Evolutionary conservation across 1,284 basidiomycete genomes (phyloP), one percentile per base, ranked within the genome.

Genomic region (Melampsora americana): DNA sequence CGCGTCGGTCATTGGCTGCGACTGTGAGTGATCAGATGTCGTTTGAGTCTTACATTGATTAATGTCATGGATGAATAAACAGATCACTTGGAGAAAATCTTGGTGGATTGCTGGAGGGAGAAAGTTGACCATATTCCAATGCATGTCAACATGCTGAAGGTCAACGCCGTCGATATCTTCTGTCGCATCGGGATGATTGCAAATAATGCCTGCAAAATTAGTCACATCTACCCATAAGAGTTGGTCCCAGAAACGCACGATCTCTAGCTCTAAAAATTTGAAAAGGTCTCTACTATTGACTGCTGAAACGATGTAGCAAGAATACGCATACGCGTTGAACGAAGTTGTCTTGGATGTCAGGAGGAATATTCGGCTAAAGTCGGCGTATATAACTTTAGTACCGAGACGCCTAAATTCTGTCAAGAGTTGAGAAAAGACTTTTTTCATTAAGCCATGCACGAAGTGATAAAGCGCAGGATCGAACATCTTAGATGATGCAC

Each of bases 361-460:
- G 32, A 99, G 88, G 77, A 97, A 87, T 77, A 99, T 89, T 14
- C 90, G 88, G 79, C 91, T 90, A 82, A 98, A 94, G 82, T 97
- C 93, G n/a, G 95, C 95, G 79, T 95, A 94, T 32, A 99, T 89
- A 72, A 99, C 90, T 77, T 92, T 89, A 0, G 94, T 95, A 0
- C 96, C 96, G 0, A 99, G 86, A 16, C 96, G 89, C 82, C 92
- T 95, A 85, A 98, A 96, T 83, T 99, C 96, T 14, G 95, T 95
- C 18, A 99, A 87, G 77, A 99, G 87, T 84, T 99, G 96, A 61
- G 98, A 91, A 83, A 99, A 95, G 0, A 92, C 95, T 85, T 99
- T 99, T 78, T 92, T 89, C 96, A 99, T 99, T 69, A 99, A 87
- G 11, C 94, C 92, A 79, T 95, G 91, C 16, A 99, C 85, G 84